Percentiles rank a stretch among this genome's conserved stretches.
These are phyloP conservation scores for Cercospora zeae-maydis DNA, from an alignment of 2,329 filamentous ascomycete genomes.

Conservation along the genomic window DNA sequence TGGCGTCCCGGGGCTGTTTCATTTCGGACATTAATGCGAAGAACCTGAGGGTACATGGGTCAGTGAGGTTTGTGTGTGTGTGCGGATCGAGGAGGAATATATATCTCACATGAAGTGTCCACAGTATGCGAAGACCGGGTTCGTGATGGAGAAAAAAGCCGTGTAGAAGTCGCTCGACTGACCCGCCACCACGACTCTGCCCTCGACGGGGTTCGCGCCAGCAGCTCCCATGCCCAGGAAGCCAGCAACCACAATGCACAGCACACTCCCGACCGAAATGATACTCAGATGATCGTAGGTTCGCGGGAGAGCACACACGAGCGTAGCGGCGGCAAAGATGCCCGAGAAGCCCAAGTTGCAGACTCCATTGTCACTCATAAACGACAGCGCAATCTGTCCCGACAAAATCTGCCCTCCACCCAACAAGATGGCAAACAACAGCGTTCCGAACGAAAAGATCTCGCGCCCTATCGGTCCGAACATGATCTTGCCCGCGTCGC, in stretches of 20 bases:
- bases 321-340: slow-evolving; percentile 49
- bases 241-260: slow-evolving; percentile 50
- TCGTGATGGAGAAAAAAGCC: slow-evolving; percentile 49
- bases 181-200: slow-evolving; percentile 40
- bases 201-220: slow-evolving; percentile 41
- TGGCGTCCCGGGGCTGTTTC: slow-evolving; percentile 47
- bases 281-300: slow-evolving; percentile 49
- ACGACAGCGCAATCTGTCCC: slow-evolving; percentile 49
- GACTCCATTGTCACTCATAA: slow-evolving; percentile 46
- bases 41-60: neutral
- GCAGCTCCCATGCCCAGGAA: slow-evolving; percentile 48
- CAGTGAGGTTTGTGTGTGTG: slow-evolving; percentile 18
- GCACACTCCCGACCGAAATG: slow-evolving; percentile 45
- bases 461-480: slow-evolving; percentile 32
- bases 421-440: slow-evolving; percentile 52
- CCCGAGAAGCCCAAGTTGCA: slow-evolving; percentile 47
- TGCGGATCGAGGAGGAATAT: slow-evolving; percentile 50
- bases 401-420: slow-evolving; percentile 52
- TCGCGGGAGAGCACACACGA: slow-evolving; percentile 48
- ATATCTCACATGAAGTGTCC: slow-evolving; percentile 54
- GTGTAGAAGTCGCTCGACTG: slow-evolving; percentile 42
- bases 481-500: slow-evolving; percentile 36
- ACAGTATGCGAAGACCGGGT: slow-evolving; percentile 53
- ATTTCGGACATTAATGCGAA: slow-evolving; percentile 39
- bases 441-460: slow-evolving; percentile 41